Percentiles rank a stretch among this genome's conserved stretches.
Evolutionary conservation across 1,139 yeast genomes (phyloP).

Genomic region (Protomyces inundatus): DNA sequence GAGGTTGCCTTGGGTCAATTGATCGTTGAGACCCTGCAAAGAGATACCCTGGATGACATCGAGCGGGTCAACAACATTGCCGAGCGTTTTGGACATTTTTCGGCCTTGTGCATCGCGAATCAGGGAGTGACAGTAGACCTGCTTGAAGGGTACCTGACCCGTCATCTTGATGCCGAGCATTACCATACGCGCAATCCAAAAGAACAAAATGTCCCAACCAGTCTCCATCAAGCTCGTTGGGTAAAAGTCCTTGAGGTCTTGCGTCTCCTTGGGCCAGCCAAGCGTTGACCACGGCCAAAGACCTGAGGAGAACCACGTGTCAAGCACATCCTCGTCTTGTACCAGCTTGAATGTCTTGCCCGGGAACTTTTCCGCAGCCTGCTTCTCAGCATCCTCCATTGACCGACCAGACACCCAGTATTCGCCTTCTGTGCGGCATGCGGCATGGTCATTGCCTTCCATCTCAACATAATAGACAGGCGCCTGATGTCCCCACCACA

Average conservation of each 20-base stretch:
- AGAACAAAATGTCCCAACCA: slow-evolving; percentile 98
- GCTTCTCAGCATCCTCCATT: slow-evolving; percentile 72
- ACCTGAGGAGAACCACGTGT: slow-evolving; percentile 98
- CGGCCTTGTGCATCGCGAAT: slow-evolving; percentile 99
- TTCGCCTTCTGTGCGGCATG: slow-evolving; percentile 48
- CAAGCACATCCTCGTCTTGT: slow-evolving; percentile 97
- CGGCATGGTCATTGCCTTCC: slow-evolving; percentile 49
- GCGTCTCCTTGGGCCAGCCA: slow-evolving; percentile 84
- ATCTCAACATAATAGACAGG: slow-evolving; percentile 85
- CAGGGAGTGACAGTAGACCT: slow-evolving; percentile 95
- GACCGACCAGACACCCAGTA: slow-evolving; percentile 91
- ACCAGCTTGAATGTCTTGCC: slow-evolving; percentile 58
- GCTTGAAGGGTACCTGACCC: slow-evolving; percentile 87
- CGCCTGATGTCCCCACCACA: slow-evolving; percentile 99
- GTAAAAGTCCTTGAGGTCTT: slow-evolving; percentile 69
- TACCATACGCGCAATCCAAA: slow-evolving; percentile 98
- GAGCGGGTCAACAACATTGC: slow-evolving; percentile 92
- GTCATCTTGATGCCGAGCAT: slow-evolving; percentile 84
- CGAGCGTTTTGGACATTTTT: slow-evolving; percentile 96
- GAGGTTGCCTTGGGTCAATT: slow-evolving; percentile 73
- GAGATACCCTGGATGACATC: slow-evolving; percentile 89
- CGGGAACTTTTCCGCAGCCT: slow-evolving; percentile 72
- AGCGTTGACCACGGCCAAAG: slow-evolving; percentile 95
- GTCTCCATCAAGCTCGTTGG: slow-evolving; percentile 95
- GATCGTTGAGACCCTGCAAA: slow-evolving; percentile 71